phyloP scores from a whole-genome alignment of 345 rosid species.

The Gossypium arboreum region DNA sequence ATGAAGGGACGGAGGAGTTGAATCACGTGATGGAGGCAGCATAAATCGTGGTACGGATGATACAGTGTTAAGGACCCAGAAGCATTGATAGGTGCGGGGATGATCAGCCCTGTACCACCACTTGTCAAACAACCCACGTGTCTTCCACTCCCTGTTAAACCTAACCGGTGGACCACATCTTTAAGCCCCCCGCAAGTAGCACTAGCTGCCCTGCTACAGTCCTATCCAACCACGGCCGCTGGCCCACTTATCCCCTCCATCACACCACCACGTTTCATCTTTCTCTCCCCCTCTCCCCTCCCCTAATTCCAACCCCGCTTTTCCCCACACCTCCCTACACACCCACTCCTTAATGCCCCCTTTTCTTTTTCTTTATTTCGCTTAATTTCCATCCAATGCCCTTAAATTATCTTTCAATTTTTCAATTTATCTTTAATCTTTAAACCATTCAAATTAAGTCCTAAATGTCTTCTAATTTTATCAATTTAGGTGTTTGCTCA shows the following conservation, averaged over 20 bases:
- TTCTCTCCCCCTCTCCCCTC: not conserved
- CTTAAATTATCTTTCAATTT: too few species aligned
- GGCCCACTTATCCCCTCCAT: not conserved
- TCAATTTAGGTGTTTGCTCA: too few species aligned
- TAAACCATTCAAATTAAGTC: too few species aligned
- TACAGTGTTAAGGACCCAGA: not conserved
- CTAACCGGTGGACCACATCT: not conserved
- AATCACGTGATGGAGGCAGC: conserved; percentile 15
- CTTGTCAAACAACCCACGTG: conserved; percentile 17
- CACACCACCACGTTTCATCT: not conserved
- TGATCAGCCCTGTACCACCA: conserved; percentile 9
- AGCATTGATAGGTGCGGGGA: not conserved
- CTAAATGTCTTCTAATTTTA: too few species aligned
- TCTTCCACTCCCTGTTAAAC: not conserved
- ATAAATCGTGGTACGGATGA: conserved; percentile 9
- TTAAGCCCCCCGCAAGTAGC: not conserved
- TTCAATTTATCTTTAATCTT: too few species aligned
- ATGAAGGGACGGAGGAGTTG: not conserved
- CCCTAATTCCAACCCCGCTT: not conserved
- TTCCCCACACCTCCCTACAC: not conserved
- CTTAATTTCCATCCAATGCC: too few species aligned
- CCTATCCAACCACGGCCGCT: not conserved
- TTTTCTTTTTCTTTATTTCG: not conserved
- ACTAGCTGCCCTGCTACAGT: not conserved
- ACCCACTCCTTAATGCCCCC: not conserved